Base-by-base conservation (phyloP, 2,329 filamentous ascomycete species). In the Penicillium sp. region DNA sequence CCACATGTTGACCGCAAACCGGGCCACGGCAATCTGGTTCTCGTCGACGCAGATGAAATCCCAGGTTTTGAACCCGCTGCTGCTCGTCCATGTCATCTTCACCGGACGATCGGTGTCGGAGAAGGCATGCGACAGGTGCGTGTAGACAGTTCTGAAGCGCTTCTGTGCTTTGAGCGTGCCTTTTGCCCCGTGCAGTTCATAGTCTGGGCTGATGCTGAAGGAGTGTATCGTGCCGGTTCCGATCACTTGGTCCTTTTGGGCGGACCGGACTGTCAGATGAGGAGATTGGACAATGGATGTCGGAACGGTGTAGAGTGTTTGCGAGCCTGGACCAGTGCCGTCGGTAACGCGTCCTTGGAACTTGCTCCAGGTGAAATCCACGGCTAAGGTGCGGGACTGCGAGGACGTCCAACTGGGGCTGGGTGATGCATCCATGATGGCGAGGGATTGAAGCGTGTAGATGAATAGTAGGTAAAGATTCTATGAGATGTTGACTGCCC, bases 31-130 rank as follows among this genome's bases (percentile, higher is more conserved):
- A 18, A 43, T 39, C 36, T 55, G 40, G 3, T 53, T 36, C 32
- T 59, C 54, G 27, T 59, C 53, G 10, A 54, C 31, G 33, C 56
- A 60, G 30, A 62, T 39, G 43, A 60, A 60, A 33, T 60, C 54
- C 55, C 58, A 62, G 2, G 36, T 54, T 45, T 54, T 62, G 36
- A 60, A 52, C 4, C 50, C 50, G 14, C 44, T 47, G 11, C 40
- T 39, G 26, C 54, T 52, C 7, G 50, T 54, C 59, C 59, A 62
- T 10, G 46, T 58, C 54, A 62, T 51, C 21, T 52, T 43, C 2
- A 43, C 42, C 0, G 54, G 53, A 3, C 34, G 29, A 2, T 43
- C 43, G 7, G 45, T 43, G 16, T 40, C 41, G 11, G 57, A 50
- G 28, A 43, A 54, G 2, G 41, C 33, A 26, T 45, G 20, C 0